A percentile compares a stretch with the other conserved stretches of the same genome.
Conservation (phyloP, 352 stramenopile species). For the Thraustochytrium aureum region DNA sequence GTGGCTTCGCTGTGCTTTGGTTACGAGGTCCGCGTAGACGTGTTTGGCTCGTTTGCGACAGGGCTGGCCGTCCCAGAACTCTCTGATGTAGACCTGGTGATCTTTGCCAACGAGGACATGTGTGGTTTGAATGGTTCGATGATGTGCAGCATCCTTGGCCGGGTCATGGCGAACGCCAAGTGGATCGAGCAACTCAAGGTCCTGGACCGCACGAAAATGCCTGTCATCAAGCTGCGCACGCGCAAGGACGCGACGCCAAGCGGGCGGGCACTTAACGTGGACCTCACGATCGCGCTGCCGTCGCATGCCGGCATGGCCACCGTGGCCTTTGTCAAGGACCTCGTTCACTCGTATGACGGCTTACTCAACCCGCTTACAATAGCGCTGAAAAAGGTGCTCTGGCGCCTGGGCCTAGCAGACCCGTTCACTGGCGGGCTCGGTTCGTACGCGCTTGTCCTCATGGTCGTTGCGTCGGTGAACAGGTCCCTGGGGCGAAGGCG, state of each 20-base stretch:
- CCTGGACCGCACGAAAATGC: constrained; percentile 53
- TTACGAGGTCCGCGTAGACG: not conserved
- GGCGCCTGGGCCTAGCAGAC: constrained; percentile 19
- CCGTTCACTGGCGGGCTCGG: constrained; percentile 53
- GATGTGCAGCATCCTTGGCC: constrained; percentile 19
- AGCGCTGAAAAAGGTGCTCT: constrained; percentile 45
- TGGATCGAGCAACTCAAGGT: constrained; percentile 6
- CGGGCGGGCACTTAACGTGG: constrained; percentile 9
- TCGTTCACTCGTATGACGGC: not conserved
- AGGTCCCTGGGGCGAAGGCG: not conserved
- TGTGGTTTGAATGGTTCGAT: constrained; percentile 10
- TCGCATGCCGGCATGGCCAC: constrained; percentile 35
- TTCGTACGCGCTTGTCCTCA: constrained; percentile 54
- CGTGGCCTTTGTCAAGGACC: not conserved
- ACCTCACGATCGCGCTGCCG: constrained; percentile 48
- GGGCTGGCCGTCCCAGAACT: constrained; percentile 26
- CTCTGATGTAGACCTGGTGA: constrained; percentile 51
- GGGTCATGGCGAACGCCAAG: not conserved
- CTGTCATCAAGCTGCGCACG: constrained; percentile 42
- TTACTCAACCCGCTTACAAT: constrained; percentile 26
- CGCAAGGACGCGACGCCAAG: not conserved
- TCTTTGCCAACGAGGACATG: constrained; percentile 26
- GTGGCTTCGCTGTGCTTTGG: constrained; percentile 31
- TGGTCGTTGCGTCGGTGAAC: constrained; percentile 54
- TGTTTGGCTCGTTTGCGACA: constrained; percentile 53